These are phyloP conservation scores for Dothistroma septosporum DNA, from an alignment of 2,329 filamentous ascomycete species.

Conservation along the genomic window DNA sequence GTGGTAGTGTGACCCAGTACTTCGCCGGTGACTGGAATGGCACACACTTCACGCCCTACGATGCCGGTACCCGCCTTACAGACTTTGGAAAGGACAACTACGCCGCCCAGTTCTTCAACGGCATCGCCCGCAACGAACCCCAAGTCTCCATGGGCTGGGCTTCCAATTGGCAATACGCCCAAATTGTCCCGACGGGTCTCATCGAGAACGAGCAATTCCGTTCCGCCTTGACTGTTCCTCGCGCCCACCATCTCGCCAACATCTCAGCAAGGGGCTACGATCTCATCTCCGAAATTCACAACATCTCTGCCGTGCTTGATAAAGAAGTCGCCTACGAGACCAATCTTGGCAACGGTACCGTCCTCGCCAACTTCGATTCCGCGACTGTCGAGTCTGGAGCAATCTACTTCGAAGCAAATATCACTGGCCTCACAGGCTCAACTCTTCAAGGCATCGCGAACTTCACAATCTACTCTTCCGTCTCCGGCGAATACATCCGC, in stretches of 20 bases:
- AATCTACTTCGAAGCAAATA: conserved; percentile 53
- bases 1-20: conserved; percentile 55
- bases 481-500: conserved; percentile 47
- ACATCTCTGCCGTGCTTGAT: conserved; percentile 48
- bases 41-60: conserved; percentile 53
- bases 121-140: conserved; percentile 38
- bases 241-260: conserved; percentile 51
- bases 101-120: conserved; percentile 55
- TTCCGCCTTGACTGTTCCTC: conserved; percentile 50
- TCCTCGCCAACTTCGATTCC: conserved; percentile 56
- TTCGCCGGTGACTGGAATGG: conserved; percentile 60
- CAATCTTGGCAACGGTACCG: conserved; percentile 46
- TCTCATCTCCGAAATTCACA: conserved; percentile 49
- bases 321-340: conserved; percentile 42
- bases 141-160: conserved; percentile 55
- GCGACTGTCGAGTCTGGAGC: conserved; percentile 48
- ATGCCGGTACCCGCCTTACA: conserved; percentile 33
- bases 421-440: conserved; percentile 41
- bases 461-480: conserved; percentile 51
- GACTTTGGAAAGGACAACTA: conserved; percentile 48
- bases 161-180: conserved; percentile 57
- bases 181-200: conserved; percentile 50
- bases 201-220: conserved; percentile 49
- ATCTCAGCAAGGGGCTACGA: conserved; percentile 50
- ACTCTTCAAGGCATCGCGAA: conserved; percentile 42